Evolutionary conservation across 176 grass and related monocot genomes (phyloP).

Genomic region (Triticum urartu): DNA sequence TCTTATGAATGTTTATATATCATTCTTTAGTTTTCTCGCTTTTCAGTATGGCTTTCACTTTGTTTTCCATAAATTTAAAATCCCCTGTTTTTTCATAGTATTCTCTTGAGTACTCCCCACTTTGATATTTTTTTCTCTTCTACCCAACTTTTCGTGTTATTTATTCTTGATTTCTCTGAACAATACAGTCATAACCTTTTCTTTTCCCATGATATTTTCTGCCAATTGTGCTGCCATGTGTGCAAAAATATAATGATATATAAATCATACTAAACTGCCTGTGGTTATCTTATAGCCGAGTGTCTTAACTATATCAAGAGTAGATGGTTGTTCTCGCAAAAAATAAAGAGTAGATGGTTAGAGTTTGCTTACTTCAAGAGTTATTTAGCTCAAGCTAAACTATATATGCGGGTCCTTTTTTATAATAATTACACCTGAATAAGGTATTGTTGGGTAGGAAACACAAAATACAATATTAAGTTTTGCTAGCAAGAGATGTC

Average conservation of each 20-base stretch:
- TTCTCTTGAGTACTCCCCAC: neutral
- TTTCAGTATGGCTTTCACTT: neutral
- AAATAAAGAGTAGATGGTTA: neutral
- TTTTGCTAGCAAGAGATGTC: neutral
- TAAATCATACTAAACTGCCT: no score
- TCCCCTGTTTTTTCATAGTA: neutral
- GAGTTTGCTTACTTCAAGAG: neutral
- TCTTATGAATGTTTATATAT: neutral
- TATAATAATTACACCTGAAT: neutral
- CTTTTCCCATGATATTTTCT: neutral
- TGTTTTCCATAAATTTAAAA: neutral
- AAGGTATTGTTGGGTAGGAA: neutral
- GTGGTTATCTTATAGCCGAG: neutral
- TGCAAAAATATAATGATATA: neutral
- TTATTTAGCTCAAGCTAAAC: neutral
- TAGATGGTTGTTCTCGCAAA: neutral
- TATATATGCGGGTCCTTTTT: neutral
- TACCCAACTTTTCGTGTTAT: neutral
- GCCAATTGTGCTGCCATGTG: neutral
- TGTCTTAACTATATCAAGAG: neutral
- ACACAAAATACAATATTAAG: neutral
- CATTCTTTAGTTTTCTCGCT: neutral
- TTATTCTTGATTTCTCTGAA: neutral
- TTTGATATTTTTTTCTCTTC: neutral
- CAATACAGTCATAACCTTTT: neutral